Conservation (phyloP, 768 basidiomycete species). For the Mrakia frigida region DNA sequence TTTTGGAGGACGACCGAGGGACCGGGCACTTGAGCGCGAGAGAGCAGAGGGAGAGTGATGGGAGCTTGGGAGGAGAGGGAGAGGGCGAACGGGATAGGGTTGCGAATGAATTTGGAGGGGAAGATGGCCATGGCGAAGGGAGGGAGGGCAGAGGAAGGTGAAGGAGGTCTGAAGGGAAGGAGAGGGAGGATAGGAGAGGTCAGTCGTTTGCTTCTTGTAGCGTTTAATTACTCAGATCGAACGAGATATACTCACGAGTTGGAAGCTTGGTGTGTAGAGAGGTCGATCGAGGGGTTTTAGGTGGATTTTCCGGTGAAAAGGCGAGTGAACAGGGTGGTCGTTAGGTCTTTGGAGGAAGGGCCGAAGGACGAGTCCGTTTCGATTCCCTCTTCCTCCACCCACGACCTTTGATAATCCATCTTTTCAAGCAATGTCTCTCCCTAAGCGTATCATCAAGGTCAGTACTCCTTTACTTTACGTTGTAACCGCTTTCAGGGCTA, state of each 20-base stretch:
- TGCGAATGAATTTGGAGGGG: not conserved
- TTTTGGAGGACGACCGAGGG: not conserved
- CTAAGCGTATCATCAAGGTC: slow-evolving; percentile 32
- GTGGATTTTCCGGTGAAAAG: too few species aligned
- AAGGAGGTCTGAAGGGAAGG: not conserved
- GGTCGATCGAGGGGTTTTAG: too few species aligned
- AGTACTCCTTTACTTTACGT: not conserved
- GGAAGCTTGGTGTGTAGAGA: too few species aligned
- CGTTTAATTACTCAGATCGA: not conserved
- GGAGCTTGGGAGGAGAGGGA: not conserved
- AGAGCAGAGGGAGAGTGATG: slow-evolving; percentile 11
- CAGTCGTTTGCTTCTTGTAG: not conserved
- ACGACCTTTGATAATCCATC: not conserved
- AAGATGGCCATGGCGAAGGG: slow-evolving; percentile 17
- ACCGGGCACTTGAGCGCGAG: slow-evolving; percentile 9
- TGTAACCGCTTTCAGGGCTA: not conserved
- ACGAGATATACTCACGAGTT: too few species aligned
- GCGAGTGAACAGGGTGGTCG: not conserved
- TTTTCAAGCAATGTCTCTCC: slow-evolving; percentile 18
- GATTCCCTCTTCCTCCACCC: not conserved
- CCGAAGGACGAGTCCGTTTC: not conserved
- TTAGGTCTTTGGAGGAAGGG: not conserved
- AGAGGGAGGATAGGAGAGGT: not conserved
- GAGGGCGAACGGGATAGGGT: slow-evolving; percentile 28
- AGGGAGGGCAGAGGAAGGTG: not conserved